Evolutionary conservation across 1,139 yeast genomes (phyloP), one percentile per base, ranked within the genome.

Genomic region (Kodamaea plutei): DNA sequence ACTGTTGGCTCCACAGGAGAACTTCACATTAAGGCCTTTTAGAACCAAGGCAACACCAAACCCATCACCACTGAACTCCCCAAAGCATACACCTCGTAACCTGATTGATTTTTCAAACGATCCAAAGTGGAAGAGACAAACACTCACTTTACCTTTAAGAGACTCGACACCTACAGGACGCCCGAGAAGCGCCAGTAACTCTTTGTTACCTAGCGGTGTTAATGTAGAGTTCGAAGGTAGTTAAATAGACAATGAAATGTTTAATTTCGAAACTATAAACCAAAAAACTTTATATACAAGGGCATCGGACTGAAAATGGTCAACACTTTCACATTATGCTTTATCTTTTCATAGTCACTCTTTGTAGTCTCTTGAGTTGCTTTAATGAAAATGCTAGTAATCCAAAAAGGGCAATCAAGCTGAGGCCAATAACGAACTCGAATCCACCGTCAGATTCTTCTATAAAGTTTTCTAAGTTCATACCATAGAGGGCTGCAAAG

Each of bases 401-500:
- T 0, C 48, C 26, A 2, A 52, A 26, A 28, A 66, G 48, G 4
- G 57, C 33, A 1, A 62, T 30, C 8, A 56, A 39, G 17, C 69
- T 58, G 3, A 52, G 27, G 2, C 43, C 43, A 3, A 63, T 55
- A 2, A 65, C 57, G 3, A 50, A 30, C 34, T 64, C 68, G 39
- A 68, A 64, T 3, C 73, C 62, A 2, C 61, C 63, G 16, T 57
- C 57, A 2, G 45, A 30, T 34, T 59, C 64, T 27, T 59, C 65
- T 14, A 59, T 59, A 35, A 55, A 58, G 31, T 59, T 59, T 37
- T 59, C 65, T 38, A 59, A 49, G 36, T 59, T 59, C 74, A 62
- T 67, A 14, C 74, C 74, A 39, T 66, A 68, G 22, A 66, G 44
- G 0, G 73, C 68, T 2, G 70, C 63, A 10, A 64, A 41, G 39